phyloP scores from a whole-genome alignment of 148 eudicot genomes.

The Cornus kousa region DNA sequence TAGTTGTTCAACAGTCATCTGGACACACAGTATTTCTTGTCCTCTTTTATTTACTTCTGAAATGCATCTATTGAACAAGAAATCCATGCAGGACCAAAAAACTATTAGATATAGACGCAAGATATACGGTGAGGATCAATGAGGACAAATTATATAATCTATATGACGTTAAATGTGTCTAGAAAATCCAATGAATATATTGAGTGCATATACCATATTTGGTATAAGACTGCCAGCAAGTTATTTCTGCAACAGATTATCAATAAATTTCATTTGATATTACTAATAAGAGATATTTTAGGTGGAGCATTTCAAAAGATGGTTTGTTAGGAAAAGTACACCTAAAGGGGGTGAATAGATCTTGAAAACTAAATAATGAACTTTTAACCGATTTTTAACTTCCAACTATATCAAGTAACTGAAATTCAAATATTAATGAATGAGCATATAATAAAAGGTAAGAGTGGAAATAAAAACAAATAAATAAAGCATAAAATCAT shows the following conservation, averaged over 20 bases:
- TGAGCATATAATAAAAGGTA: too few species aligned
- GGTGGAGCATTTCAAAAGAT: neutral
- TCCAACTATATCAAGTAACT: too few species aligned
- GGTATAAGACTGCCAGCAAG: neutral
- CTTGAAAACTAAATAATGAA: too few species aligned
- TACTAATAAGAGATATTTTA: too few species aligned
- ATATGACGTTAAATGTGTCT: neutral
- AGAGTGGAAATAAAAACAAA: too few species aligned
- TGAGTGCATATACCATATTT: neutral
- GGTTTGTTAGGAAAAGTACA: neutral
- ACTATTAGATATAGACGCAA: neutral
- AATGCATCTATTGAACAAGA: conserved; percentile 33
- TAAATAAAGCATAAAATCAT: too few species aligned
- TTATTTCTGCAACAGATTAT: neutral
- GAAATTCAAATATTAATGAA: too few species aligned
- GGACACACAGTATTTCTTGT: conserved; percentile 36
- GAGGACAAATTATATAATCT: neutral
- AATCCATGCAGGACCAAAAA: neutral
- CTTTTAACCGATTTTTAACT: too few species aligned
- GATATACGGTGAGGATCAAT: neutral
- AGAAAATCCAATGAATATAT: neutral
- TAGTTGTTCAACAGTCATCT: conserved; percentile 45
- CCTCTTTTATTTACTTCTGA: conserved; percentile 42
- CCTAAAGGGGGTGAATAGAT: neutral
- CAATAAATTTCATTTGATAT: neutral